Evolutionary conservation across 345 rosid genomes (phyloP), one percentile per base, ranked within the genome.

Genomic region (Draba incana): DNA sequence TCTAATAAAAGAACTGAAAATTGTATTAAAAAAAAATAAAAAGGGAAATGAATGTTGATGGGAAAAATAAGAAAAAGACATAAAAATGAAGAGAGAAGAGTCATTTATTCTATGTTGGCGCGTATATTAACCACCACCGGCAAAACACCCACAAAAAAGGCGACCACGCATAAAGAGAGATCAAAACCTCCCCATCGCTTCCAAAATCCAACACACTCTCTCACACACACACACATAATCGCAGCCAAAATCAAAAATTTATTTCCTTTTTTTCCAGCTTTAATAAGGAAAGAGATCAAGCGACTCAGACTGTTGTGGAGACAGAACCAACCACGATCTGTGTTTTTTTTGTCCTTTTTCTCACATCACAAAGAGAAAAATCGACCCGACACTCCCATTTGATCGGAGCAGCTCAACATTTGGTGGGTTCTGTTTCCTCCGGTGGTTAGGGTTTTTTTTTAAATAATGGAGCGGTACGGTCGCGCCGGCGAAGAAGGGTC

Each of bases 381-480:
- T 2, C 5, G 8, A 39, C 44, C 24, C 47, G n/a, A 72, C 69
- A 61, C 74, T 60, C 79, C 75, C 70, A 66, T 77, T 80, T 75
- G 86, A 85, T 85, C 86, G 84, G 79, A 66, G 84, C 77, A 66
- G 66, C 65, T 75, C 71, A 5, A 44, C 81, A 82, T 77, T 35
- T 82, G 74, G 65, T 51, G 41, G 52, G 55, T 35, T 44, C 59
- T 8, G 64, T 59, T 68, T 62, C 70, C 55, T 44, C 59, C 53
- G 60, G 75, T 8, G 52, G 53, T 66, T 68, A 67, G 46, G 46
- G 30, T 37, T 10, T 2, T 6, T 25, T 4, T 6, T 25, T 2
- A 44, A 55, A 49, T 13, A 47, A 81, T 78, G 97, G 92, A 88
- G 77, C 85, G 85, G 96, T 81, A 82, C 85, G 80, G 80, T 76